These are phyloP conservation scores for Euphorbia pulcherrima DNA, from an alignment of 345 rosid genomes.

Conservation along the genomic window DNA sequence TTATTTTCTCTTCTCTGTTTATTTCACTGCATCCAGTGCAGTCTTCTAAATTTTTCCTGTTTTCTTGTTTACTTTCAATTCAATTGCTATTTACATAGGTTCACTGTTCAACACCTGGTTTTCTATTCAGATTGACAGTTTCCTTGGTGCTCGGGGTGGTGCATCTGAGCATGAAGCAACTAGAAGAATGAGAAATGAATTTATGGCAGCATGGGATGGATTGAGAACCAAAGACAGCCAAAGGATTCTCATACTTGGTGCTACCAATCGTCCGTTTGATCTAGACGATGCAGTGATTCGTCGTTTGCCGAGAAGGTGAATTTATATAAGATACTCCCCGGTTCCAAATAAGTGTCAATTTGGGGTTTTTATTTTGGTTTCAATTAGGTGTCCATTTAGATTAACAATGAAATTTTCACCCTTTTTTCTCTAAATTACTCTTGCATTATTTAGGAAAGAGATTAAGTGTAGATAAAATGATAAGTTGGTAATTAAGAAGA, in stretches of 20 bases:
- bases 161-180: conserved; percentile 94
- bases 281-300: conserved; percentile 99
- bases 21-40: neutral
- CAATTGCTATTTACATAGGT: neutral
- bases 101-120: conserved; percentile 2
- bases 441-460: no score
- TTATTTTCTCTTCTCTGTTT: no score
- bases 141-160: conserved; percentile 98
- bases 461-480: no score
- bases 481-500: no score
- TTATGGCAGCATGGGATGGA: conserved; percentile 99
- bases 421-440: no score
- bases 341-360: no score
- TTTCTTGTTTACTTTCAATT: neutral
- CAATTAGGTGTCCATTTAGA: no score
- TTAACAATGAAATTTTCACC: no score
- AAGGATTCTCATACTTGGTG: conserved; percentile 93
- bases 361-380: no score
- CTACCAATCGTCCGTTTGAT: conserved; percentile 98
- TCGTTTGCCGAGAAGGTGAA: conserved; percentile 90
- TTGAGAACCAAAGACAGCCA: conserved; percentile 91
- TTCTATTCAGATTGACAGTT: conserved; percentile 71
- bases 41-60: neutral
- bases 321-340: neutral
- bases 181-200: conserved; percentile 97